phyloP scores from a whole-genome alignment of 2,329 filamentous ascomycete species.

The Claviceps purpurea region DNA sequence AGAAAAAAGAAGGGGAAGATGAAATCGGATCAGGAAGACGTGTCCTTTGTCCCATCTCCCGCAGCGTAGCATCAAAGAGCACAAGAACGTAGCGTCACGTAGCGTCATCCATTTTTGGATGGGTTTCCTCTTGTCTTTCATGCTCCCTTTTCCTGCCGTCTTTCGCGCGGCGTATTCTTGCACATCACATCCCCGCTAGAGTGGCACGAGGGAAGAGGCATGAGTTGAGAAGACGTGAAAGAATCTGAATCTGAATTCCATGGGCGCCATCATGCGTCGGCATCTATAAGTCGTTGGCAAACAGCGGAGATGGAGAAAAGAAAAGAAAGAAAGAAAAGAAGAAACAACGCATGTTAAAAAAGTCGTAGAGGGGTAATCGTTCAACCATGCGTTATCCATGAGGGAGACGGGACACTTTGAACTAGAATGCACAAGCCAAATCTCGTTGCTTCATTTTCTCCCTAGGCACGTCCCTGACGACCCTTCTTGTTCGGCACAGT shows the following conservation, averaged over 20 bases:
- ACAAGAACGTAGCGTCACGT: too few relatives aligned
- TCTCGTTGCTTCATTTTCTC: slow-evolving; percentile 14
- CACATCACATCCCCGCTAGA: not conserved
- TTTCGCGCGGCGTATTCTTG: not conserved
- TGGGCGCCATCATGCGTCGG: slow-evolving; percentile 17
- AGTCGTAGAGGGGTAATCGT: not conserved
- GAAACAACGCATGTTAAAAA: slow-evolving; percentile 16
- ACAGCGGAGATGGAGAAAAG: not conserved
- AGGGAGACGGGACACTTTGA: not conserved
- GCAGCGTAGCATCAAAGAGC: too few relatives aligned
- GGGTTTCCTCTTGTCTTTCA: not conserved
- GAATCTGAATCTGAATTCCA: slow-evolving; percentile 8
- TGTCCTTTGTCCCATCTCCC: too few relatives aligned
- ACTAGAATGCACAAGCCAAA: slow-evolving; percentile 18
- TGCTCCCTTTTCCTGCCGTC: not conserved
- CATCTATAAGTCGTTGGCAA: slow-evolving; percentile 19
- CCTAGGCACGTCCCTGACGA: slow-evolving; percentile 19
- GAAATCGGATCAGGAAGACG: too few relatives aligned
- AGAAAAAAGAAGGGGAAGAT: too few relatives aligned
- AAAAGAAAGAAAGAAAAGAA: not conserved
- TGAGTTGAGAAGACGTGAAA: slow-evolving; percentile 3
- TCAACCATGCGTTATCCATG: slow-evolving; percentile 1
- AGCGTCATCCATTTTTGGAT: too few relatives aligned
- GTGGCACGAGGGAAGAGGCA: not conserved
- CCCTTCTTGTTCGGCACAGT: slow-evolving; percentile 32